Evolutionary conservation across 805 yeast genomes (phyloP).

Genomic region (Kregervanrija pseudodelftensis): DNA sequence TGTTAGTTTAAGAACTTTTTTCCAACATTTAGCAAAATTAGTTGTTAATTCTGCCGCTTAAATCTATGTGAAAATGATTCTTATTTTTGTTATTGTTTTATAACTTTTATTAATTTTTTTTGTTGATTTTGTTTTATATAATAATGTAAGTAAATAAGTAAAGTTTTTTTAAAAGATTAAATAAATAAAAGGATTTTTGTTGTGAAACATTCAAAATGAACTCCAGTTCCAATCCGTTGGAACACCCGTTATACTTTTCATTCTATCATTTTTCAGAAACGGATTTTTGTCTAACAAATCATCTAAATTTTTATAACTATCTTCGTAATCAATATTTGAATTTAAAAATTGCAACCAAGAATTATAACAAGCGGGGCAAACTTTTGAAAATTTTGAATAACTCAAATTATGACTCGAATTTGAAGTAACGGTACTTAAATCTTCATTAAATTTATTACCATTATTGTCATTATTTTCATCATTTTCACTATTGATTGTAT

Average conservation of each 20-base stretch:
- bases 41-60: slow-evolving; percentile 48
- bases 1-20: slow-evolving; percentile 88
- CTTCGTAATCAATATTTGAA: slow-evolving; percentile 21
- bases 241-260: slow-evolving; percentile 17
- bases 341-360: slow-evolving; percentile 21
- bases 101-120: not conserved
- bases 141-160: too few relatives aligned
- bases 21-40: slow-evolving; percentile 88
- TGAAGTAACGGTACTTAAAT: not conserved
- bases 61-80: slow-evolving; percentile 1
- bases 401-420: not conserved
- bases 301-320: slow-evolving; percentile 6
- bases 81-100: not conserved
- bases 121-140: too few relatives aligned
- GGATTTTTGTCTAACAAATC: not conserved
- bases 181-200: not conserved
- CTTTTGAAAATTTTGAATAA: slow-evolving; percentile 23
- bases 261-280: slow-evolving; percentile 16
- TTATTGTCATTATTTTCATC: not conserved
- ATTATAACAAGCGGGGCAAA: slow-evolving; percentile 21
- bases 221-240: slow-evolving; percentile 49
- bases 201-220: slow-evolving; percentile 29
- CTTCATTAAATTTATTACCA: not conserved
- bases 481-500: slow-evolving; percentile 1
- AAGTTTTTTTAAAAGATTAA: too few relatives aligned